Evolutionary conservation across 2,329 filamentous ascomycete species (phyloP).

Genomic region (Ascochyta pisi): DNA sequence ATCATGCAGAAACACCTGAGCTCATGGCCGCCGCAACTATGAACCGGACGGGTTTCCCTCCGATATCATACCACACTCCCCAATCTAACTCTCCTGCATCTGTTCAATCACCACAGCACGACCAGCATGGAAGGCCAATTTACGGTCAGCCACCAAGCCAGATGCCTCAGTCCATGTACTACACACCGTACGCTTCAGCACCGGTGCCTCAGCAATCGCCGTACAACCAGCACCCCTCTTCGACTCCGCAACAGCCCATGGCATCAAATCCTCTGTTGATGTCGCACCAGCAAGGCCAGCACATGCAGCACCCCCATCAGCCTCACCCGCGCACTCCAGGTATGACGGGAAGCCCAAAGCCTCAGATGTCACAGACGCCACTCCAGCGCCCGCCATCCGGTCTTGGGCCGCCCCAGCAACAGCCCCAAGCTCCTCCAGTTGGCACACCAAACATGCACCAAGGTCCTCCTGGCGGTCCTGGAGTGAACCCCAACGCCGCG

Average conservation of each 20-base stretch:
- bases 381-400: conserved; percentile 66
- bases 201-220: conserved; percentile 63
- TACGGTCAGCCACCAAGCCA: conserved; percentile 82
- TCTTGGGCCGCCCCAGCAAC: conserved; percentile 49
- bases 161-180: conserved; percentile 85
- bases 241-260: conserved; percentile 64
- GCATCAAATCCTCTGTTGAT: conserved; percentile 58
- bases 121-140: conserved; percentile 82
- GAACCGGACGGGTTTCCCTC: conserved; percentile 74
- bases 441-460: conserved; percentile 52
- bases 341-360: conserved; percentile 67
- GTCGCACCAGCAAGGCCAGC: conserved; percentile 56
- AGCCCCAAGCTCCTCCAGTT: conserved; percentile 50
- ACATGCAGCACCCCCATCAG: conserved; percentile 51
- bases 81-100: conserved; percentile 95
- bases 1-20: conserved; percentile 74
- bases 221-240: conserved; percentile 63
- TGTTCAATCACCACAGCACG: conserved; percentile 89
- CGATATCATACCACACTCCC: conserved; percentile 87
- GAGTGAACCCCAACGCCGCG: conserved; percentile 86
- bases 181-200: conserved; percentile 57
- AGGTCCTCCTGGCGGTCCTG: conserved; percentile 50
- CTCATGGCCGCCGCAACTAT: conserved; percentile 72
- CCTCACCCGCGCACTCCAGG: conserved; percentile 60
- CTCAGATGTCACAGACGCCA: conserved; percentile 56